Evolutionary conservation across 495 filamentous ascomycete species (phyloP), one percentile per base, ranked within the genome.

Genomic region (Hypoxylon fragiforme): DNA sequence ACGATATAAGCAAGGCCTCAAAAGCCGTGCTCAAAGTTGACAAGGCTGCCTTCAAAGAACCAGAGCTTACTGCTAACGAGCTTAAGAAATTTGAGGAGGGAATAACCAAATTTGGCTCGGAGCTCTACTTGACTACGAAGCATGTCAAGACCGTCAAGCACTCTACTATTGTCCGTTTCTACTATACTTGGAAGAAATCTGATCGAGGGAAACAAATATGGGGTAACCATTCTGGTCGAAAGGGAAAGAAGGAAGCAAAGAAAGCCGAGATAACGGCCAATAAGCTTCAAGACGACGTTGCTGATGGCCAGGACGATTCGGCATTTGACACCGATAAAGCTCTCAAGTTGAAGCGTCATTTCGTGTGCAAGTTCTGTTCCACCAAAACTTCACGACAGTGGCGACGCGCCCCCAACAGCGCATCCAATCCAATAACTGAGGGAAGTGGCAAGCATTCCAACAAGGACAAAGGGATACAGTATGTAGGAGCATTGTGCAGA

Each of bases 101-200:
- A 9, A 91, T 99, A 8, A 77, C 84, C 7, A 96, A 92, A 61
- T 95, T 83, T 62, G 95, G 94, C 28, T 97, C 94, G 0, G 94
- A 99, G 70, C 83, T 91, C 61, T 84, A 90, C 50, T 80, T 79
- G 54, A 84, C 97, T 39, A 90, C 85, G 36, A 86, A 87, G 60
- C 88, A 96, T 67, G 87, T 96, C 60, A 91, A 89, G 66, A 89
- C 88, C 0, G 81, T 90, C 21, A 83, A 80, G 32, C 81, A 90
- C 54, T 83, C 81, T 24, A 82, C 89, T 40, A 87, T 97, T 49
- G 89, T 94, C 20, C 85, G 94, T 8, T 95, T 88, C 54, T 99
- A 97, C 68, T 97, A 97, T 69, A 88, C 88, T 61, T 99, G 95
- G 95, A 99, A 99, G 77, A 97, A 97, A 69, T 91, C 91, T 0